These are phyloP conservation scores for Didymella pinodella DNA, from an alignment of 2,329 filamentous ascomycete genomes.

Conservation along the genomic window DNA sequence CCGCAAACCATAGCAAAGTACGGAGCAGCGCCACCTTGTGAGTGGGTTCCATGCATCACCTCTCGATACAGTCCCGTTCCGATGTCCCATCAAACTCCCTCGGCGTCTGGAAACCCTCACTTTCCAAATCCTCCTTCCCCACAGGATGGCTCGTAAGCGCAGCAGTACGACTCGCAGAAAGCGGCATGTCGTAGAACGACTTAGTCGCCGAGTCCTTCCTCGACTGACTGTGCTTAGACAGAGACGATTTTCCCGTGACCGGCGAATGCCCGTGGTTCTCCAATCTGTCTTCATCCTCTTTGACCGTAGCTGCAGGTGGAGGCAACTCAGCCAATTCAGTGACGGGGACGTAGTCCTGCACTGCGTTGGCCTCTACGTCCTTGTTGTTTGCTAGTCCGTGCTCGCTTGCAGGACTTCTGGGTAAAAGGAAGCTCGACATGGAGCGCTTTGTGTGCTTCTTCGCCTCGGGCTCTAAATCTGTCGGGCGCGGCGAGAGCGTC, in stretches of 20 bases:
- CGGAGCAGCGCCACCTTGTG: neutral
- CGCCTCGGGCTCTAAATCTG: neutral
- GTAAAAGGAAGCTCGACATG: constrained; percentile 3
- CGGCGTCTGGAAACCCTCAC: constrained; percentile 7
- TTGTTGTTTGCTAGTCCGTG: neutral
- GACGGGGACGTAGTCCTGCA: neutral
- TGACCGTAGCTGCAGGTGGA: neutral
- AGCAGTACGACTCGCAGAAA: constrained; percentile 7
- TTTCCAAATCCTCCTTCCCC: constrained; percentile 3
- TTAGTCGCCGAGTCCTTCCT: constrained; percentile 13
- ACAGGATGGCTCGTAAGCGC: constrained; percentile 20
- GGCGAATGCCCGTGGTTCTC: neutral
- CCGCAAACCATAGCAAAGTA: neutral
- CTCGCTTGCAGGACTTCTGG: neutral
- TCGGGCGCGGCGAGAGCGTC: neutral
- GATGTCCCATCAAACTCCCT: neutral
- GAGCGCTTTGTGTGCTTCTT: constrained; percentile 8
- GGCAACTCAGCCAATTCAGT: neutral
- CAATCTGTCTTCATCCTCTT: neutral
- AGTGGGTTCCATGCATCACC: neutral
- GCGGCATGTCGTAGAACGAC: neutral
- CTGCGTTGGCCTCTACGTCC: neutral
- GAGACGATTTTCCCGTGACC: neutral
- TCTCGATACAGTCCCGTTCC: neutral
- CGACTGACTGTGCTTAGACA: neutral